Base-by-base conservation (phyloP, 225 moss, liverwort and hornwort genomes). In the Marchantia polymorpha region DNA sequence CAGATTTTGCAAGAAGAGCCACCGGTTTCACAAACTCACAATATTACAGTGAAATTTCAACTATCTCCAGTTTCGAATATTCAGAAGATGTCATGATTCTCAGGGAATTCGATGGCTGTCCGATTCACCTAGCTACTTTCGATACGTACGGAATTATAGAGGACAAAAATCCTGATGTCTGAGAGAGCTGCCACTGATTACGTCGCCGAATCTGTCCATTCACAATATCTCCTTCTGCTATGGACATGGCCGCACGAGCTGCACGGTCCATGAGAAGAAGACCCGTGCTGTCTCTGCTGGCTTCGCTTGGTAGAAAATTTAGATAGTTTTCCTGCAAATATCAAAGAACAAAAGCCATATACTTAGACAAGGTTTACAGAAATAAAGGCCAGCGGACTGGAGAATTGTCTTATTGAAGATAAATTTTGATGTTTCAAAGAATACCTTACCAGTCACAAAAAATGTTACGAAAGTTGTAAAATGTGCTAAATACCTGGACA, bases 191-290 rank as follows among this genome's bases (percentile, higher is more conserved):
- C 99, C 99, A 99, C 81, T 95, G 99, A 61, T 94, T 89, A 65
- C 81, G 90, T 77, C 95, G 84, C 83, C 95, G 85, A 51, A 99
- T 93, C 82, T 99, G 94, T 17, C 89, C 91, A 87, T 99, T 99
- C 75, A 99, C 92, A 65, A 99, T 88, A 83, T 99, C 99, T 54
- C 99, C 99, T 59, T 95, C 99, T 81, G 99, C 99, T 25, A 99
- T 91, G 74, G 92, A 91, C 81, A 81, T 78, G 76, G 97, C 95
- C 52, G 95, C 91, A 54, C 84, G 92, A 76, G 95, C 88, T 78
- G 92, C 90, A 20, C 91, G 88, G 82, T 99, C 93, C 92, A 99
- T 92, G 76, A 90, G 92, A 53, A 83, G 84, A 81, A 85, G 77
- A 79, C 97, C 97, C 53, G 81, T 83, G 25, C 83, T 90, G 83